These are phyloP conservation scores for Leccinum longicurvipes DNA, from an alignment of 768 basidiomycete genomes.

Conservation along the genomic window DNA sequence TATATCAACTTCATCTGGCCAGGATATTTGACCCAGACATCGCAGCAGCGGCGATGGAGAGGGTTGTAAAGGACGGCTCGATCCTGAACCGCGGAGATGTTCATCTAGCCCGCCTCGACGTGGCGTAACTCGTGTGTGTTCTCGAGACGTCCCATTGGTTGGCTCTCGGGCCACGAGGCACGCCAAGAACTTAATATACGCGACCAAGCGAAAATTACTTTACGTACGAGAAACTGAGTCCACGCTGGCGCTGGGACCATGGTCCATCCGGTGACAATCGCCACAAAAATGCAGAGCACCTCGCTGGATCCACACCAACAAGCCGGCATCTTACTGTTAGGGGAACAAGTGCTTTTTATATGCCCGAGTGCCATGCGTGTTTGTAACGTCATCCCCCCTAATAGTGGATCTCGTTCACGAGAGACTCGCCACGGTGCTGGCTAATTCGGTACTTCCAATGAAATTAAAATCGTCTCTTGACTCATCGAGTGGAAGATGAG, in stretches of 20 bases:
- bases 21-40: background rate
- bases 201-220: background rate
- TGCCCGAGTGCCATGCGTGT: background rate
- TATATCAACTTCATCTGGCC: background rate
- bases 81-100: background rate
- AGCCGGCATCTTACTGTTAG: background rate
- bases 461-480: background rate
- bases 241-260: background rate
- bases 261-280: background rate
- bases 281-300: constrained; percentile 3
- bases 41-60: background rate
- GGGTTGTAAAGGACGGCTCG: background rate
- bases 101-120: background rate
- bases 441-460: constrained; percentile 16
- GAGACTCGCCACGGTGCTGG: background rate
- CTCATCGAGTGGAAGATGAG: background rate
- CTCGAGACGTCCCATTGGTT: background rate
- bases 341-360: background rate
- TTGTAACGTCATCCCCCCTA: background rate
- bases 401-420: background rate
- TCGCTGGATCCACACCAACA: constrained; percentile 3
- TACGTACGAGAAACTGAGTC: constrained; percentile 1
- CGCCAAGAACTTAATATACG: background rate
- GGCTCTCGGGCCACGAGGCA: background rate
- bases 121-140: background rate